A percentile compares a stretch with the other conserved stretches of the same genome.
phyloP scores from a whole-genome alignment of 2,329 filamentous ascomycete genomes.

The Fusarium algeriense region DNA sequence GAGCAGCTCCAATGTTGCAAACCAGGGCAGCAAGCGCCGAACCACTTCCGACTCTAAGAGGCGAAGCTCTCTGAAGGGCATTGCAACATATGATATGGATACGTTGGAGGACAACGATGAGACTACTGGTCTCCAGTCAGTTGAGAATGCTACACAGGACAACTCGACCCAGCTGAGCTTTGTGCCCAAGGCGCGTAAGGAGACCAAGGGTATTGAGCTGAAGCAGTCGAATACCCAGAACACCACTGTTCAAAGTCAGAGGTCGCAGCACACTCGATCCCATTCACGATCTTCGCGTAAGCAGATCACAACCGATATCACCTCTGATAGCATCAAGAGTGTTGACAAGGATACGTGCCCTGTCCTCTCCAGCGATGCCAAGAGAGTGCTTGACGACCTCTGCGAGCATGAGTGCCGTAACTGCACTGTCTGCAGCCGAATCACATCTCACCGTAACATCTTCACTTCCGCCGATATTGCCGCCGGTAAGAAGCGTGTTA shows the following conservation, averaged over 20 bases:
- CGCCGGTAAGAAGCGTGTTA: constrained; percentile 68
- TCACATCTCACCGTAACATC: constrained; percentile 59
- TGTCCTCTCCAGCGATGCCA: constrained; percentile 65
- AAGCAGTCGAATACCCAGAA: constrained; percentile 39
- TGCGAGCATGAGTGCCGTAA: constrained; percentile 68
- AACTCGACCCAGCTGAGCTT: constrained; percentile 51
- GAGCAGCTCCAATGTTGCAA: constrained; percentile 52
- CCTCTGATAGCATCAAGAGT: constrained; percentile 41
- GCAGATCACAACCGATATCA: constrained; percentile 42
- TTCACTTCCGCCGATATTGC: constrained; percentile 55
- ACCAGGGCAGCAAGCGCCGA: constrained; percentile 59
- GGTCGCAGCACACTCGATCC: constrained; percentile 43
- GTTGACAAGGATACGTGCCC: constrained; percentile 53
- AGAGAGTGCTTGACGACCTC: constrained; percentile 64
- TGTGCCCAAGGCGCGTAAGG: constrained; percentile 43
- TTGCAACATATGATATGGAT: constrained; percentile 43
- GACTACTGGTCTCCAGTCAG: constrained; percentile 51
- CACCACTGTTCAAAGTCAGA: constrained; percentile 44
- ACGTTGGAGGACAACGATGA: constrained; percentile 52
- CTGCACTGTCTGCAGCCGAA: constrained; percentile 69
- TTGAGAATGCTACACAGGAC: constrained; percentile 53
- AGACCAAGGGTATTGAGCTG: constrained; percentile 31
- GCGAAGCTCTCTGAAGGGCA: constrained; percentile 38
- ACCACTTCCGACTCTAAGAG: constrained; percentile 43
- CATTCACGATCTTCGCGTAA: constrained; percentile 47